These are phyloP conservation scores for Lactarius quietus DNA, from an alignment of 768 basidiomycete species.

Conservation along the genomic window DNA sequence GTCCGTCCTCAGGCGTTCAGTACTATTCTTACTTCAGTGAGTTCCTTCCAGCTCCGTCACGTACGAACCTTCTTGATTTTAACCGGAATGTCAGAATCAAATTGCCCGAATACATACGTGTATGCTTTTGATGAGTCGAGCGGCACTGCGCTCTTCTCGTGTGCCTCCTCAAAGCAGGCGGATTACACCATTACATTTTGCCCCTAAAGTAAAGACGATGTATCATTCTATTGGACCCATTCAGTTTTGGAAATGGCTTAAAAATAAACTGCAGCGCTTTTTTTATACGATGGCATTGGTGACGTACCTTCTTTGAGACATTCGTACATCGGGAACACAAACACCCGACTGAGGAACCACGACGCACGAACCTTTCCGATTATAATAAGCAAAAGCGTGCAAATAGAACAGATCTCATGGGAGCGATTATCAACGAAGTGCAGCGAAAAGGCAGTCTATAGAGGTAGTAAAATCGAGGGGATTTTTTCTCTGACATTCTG, in stretches of 20 bases:
- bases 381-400: too few species aligned
- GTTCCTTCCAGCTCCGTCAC: not conserved
- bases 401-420: too few species aligned
- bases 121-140: constrained; percentile 51
- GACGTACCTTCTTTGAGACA: not conserved
- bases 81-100: constrained; percentile 33
- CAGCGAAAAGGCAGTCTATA: too few species aligned
- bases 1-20: constrained; percentile 47
- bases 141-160: constrained; percentile 42
- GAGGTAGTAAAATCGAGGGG: too few species aligned
- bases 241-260: not conserved
- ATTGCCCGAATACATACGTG: constrained; percentile 46
- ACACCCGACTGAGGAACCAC: too few species aligned
- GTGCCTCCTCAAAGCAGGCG: constrained; percentile 34
- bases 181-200: constrained; percentile 48
- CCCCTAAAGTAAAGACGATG: constrained; percentile 28
- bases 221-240: not conserved
- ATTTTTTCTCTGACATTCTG: too few species aligned
- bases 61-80: not conserved
- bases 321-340: too few species aligned
- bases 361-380: too few species aligned
- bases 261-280: not conserved
- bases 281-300: not conserved
- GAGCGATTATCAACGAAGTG: too few species aligned
- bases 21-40: constrained; percentile 32